A percentile compares a stretch with the other conserved stretches of the same genome.
phyloP scores from a whole-genome alignment of 495 filamentous ascomycete genomes.

The Jackrogersella minutella region DNA sequence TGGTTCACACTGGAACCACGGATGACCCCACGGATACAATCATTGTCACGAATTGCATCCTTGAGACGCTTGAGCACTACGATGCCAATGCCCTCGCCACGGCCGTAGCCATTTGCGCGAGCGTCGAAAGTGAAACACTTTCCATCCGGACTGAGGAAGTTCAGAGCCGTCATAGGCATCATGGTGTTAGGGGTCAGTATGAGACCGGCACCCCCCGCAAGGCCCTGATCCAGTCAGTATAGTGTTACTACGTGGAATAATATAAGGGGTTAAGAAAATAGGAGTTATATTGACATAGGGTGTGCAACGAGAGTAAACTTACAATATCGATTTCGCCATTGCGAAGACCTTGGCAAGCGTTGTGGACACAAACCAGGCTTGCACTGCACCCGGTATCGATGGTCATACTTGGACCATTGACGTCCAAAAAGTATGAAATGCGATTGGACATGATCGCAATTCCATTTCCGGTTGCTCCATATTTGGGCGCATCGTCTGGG shows the following conservation, averaged over 20 bases:
- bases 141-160: slow-evolving; percentile 48
- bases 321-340: slow-evolving; percentile 48
- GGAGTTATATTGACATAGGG: neutral
- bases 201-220: slow-evolving; percentile 45
- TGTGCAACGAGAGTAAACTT: slow-evolving; percentile 4
- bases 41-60: slow-evolving; percentile 59
- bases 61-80: slow-evolving; percentile 63
- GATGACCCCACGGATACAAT: slow-evolving; percentile 68
- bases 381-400: slow-evolving; percentile 84
- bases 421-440: slow-evolving; percentile 56
- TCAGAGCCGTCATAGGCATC: slow-evolving; percentile 38
- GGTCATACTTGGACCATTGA: slow-evolving; percentile 64
- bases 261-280: neutral
- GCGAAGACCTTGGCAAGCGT: slow-evolving; percentile 77
- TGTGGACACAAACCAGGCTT: slow-evolving; percentile 61
- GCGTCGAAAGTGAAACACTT: slow-evolving; percentile 57
- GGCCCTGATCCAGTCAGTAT: slow-evolving; percentile 33
- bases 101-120: slow-evolving; percentile 68
- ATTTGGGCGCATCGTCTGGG: slow-evolving; percentile 35
- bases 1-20: slow-evolving; percentile 65
- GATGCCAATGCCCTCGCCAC: slow-evolving; percentile 64
- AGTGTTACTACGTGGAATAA: neutral
- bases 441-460: slow-evolving; percentile 61
- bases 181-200: slow-evolving; percentile 44
- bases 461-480: slow-evolving; percentile 45